Base-by-base conservation (phyloP, 1,139 yeast genomes). In the Geotrichum citri-aurantii region DNA sequence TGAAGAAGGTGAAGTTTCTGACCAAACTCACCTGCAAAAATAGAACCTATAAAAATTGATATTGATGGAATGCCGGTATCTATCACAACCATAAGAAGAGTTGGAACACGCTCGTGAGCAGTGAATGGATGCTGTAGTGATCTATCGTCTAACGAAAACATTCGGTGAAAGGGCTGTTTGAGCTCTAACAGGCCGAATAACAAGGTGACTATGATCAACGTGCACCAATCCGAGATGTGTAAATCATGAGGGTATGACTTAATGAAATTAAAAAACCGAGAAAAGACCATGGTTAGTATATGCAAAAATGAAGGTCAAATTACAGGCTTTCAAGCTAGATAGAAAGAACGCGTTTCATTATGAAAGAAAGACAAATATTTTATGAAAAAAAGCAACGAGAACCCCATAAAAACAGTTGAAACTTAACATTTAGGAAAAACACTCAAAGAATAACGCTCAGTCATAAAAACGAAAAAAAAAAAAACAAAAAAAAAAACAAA, bases 61-160 rank as follows among this genome's bases (percentile, higher is more conserved):
- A 67, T 27, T 11, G 66, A 59, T 6, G 77, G 77, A 8, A 71
- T 63, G 29, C 66, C 63, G 21, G 33, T 24, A 8, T 52, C 24
- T 21, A 58, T 23, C 42, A 54, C 57, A 3, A 53, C 23, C 50
- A 71, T 68, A 61, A 62, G 69, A 71, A 58, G 69, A 57, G 63
- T 68, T 8, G 76, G 71, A 8, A 84, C 85, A 5, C 82, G 73
- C 65, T 83, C 86, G 24, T 69, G 68, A 48, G 73, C 74, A 1
- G 83, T 79, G 65, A 75, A 79, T 1, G 87, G 86, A 68, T 81
- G 84, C 61, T 79, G 79, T 52, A 84, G 79, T 17, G 70, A 21
- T 21, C 46, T 63, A 56, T 72, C 75, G 50, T 65, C 66, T 64
- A 74, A 66, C 24, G 65, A 62, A 61, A 72, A 72, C 63, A 66